These are phyloP conservation scores for Cladosporium halotolerans DNA, from an alignment of 2,329 filamentous ascomycete genomes.

Conservation along the genomic window DNA sequence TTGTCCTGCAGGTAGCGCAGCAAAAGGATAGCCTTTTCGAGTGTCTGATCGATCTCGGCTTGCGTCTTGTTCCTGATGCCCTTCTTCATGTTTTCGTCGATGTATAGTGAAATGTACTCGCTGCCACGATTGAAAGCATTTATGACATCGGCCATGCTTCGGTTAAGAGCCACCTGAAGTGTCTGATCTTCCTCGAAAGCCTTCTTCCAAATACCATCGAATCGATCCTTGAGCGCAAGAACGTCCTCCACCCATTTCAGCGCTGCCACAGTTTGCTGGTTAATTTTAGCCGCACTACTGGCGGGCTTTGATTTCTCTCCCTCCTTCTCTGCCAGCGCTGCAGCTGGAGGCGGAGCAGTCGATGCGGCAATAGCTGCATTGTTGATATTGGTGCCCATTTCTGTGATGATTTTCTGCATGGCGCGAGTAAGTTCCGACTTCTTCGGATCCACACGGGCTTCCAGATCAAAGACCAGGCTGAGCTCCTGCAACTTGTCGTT, in stretches of 20 bases:
- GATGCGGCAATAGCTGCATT: constrained; percentile 52
- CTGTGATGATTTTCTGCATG: constrained; percentile 67
- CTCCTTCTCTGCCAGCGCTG: constrained; percentile 38
- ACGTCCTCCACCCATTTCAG: constrained; percentile 96
- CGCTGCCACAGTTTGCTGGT: constrained; percentile 77
- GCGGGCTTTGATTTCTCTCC: constrained; percentile 42
- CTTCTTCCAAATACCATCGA: constrained; percentile 67
- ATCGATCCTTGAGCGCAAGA: constrained; percentile 77
- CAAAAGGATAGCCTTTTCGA: constrained; percentile 85
- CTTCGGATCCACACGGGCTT: constrained; percentile 67
- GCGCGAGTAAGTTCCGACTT: constrained; percentile 65
- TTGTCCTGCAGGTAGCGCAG: constrained; percentile 86
- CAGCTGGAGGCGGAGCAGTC: constrained; percentile 42
- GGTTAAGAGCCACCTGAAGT: constrained; percentile 74
- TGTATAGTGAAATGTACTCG: constrained; percentile 92
- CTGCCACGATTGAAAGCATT: constrained; percentile 77
- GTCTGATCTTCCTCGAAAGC: constrained; percentile 72
- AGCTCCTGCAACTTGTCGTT: constrained; percentile 77
- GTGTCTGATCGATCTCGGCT: constrained; percentile 70
- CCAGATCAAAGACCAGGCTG: constrained; percentile 71
- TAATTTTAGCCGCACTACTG: constrained; percentile 46
- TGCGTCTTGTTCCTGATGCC: constrained; percentile 92
- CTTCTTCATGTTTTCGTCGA: constrained; percentile 92
- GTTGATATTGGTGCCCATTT: constrained; percentile 79
- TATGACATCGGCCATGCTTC: constrained; percentile 88